Conservation (phyloP, 331 rosid species). For the Arachis monticola region DNA sequence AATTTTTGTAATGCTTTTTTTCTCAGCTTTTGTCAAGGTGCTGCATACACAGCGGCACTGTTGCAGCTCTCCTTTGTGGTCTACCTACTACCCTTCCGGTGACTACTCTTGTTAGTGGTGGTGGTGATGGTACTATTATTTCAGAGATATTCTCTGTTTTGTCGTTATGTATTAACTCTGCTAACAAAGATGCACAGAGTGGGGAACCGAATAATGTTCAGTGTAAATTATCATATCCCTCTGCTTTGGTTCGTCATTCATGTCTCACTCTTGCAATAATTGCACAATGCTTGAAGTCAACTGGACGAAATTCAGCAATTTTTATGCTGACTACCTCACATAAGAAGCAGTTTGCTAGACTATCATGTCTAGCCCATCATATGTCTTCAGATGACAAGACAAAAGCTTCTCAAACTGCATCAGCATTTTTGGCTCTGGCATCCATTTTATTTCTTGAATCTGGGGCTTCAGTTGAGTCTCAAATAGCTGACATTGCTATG, state of each 20-base stretch:
- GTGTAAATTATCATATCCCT: constrained; percentile 66
- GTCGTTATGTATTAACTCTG: constrained; percentile 63
- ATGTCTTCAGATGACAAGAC: constrained; percentile 71
- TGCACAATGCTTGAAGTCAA: constrained; percentile 85
- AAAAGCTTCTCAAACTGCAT: constrained; percentile 62
- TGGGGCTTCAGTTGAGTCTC: constrained; percentile 77
- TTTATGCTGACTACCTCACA: constrained; percentile 87
- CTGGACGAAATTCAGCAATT: constrained; percentile 86
- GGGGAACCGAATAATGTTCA: constrained; percentile 58
- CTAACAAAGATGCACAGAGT: constrained; percentile 64
- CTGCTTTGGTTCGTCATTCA: constrained; percentile 66
- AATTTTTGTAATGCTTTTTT: constrained; percentile 25
- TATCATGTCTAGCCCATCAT: constrained; percentile 71
- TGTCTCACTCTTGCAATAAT: constrained; percentile 81
- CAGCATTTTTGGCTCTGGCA: constrained; percentile 89
- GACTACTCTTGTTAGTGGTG: constrained; percentile 90
- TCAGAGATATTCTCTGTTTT: constrained; percentile 81
- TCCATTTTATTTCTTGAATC: constrained; percentile 83
- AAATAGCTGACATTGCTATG: constrained; percentile 75
- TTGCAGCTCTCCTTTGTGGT: constrained; percentile 84
- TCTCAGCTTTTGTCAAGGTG: constrained; percentile 83
- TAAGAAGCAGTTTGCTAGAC: constrained; percentile 88
- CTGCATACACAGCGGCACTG: constrained; percentile 69
- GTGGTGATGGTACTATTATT: constrained; percentile 82
- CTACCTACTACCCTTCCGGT: constrained; percentile 86